Evolutionary conservation across 768 basidiomycete species (phyloP), one percentile per base, ranked within the genome.

Genomic region (Rubroboletus satanas): DNA sequence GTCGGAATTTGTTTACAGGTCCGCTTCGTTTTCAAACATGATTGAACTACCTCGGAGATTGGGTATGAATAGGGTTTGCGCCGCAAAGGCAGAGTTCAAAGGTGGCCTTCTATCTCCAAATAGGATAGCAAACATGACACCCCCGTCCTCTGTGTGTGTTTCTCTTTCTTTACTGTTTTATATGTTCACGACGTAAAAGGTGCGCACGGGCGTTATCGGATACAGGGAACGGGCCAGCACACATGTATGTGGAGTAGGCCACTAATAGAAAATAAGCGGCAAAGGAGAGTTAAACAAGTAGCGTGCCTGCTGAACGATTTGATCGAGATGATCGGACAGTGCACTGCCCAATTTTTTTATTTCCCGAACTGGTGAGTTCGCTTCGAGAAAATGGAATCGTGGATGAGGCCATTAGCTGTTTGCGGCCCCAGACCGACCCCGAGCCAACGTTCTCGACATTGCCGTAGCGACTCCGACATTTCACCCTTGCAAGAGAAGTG

Each of bases 31-130:
- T 56, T 61, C 55, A 62, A 54, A 41, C 47, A 32, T 52, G 64
- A 65, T 43, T 54, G 59, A 46, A 48, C 56, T 44, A 62, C 54
- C 49, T 66, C 64, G 66, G 65, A 66, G 63, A 66, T 65, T 49
- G 62, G 12, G 44, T 51, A 21, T 43, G 41, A 51, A 66, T 65
- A 62, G 55, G 23, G 66, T 61, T 65, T 67, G 46, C 55, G 36
- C 65, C 59, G 56, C 58, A 51, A 51, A 44, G 46, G 44, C 39
- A 54, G 58, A 61, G 51, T 51, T 61, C 44, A 54, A n/a, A n/a
- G 38, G 55, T 50, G 31, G 21, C 52, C 43, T 51, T 62, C 42
- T 67, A 68, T 54, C 65, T 65, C 65, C 65, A 54, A 67, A 54
- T 53, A 45, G 65, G 52, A 46, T 33, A 9, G 18, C 23, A 36